Conservation (phyloP, 352 stramenopile species). For the Phytophthora multivora region DNA sequence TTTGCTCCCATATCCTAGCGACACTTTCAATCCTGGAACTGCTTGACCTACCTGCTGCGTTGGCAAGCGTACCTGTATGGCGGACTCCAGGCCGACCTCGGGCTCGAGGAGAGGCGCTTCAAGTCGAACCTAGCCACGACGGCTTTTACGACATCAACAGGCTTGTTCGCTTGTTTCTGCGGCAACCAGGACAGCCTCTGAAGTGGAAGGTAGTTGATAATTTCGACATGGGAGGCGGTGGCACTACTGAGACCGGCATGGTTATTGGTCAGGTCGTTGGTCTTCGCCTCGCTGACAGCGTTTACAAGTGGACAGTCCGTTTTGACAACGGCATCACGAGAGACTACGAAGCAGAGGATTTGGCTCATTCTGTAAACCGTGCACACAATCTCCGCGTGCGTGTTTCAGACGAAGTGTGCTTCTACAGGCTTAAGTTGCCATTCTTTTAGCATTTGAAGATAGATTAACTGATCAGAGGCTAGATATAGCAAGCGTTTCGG, state of each 20-base stretch:
- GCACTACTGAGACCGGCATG: neutral
- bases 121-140: neutral
- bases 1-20: neutral
- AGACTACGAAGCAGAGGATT: neutral
- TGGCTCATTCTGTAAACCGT: too few species aligned
- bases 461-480: too few species aligned
- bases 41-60: neutral
- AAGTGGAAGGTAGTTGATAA: conserved; percentile 1
- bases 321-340: neutral
- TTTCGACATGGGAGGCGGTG: neutral
- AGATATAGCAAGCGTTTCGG: too few species aligned
- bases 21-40: neutral
- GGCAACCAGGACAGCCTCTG: neutral
- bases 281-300: neutral
- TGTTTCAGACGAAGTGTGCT: too few species aligned
- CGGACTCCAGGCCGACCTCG: neutral
- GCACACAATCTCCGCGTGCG: too few species aligned
- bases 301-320: neutral
- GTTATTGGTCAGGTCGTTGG: neutral
- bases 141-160: neutral
- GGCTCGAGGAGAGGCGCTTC: neutral
- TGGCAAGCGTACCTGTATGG: conserved; percentile 1
- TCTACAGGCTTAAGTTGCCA: too few species aligned
- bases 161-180: conserved; percentile 1
- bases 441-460: too few species aligned